Base-by-base conservation (phyloP, 139 green algal genomes). In the Tetraselmis chui region DNA sequence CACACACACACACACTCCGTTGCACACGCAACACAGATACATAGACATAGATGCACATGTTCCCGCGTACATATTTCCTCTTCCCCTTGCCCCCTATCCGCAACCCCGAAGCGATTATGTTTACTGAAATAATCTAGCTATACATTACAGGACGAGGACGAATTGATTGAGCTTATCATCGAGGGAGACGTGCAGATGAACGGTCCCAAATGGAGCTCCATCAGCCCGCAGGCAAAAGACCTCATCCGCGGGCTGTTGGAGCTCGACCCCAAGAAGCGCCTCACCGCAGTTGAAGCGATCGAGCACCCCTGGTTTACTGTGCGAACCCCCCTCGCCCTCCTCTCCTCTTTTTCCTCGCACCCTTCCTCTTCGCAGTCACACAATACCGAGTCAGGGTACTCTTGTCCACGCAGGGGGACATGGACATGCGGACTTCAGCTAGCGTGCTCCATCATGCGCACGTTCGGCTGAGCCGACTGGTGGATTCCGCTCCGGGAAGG, bases 191-290 rank as follows among this genome's bases (percentile, higher is more conserved):
- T 83, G 18, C 59, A 83, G 67, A 80, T 83, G n/a, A 28, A 28
- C 26, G 2, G 27, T 29, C 28, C 27, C 28, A 59, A 79, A 30
- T 86, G 30, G 11, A 2, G 1, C 1, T 27, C 24, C 29, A 32
- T 86, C n/a, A 67, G 45, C 45, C 76, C 81, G 1, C 76, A 86
- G 11, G 89, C 88, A 31, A 88, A 91, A 78, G 89, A 92, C 82
- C 80, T 92, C 23, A 45, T 92, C 29, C 81, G 88, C 81, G 85
- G 85, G 30, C 85, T 92, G 82, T 83, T 92, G 32, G 75, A 80
- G 0, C 87, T 81, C 78, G 84, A 92, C 74, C 88, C 89, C 18
- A 78, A 82, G 59, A 82, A 85, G 26, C 83, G 89, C 24, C 77
- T 92, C 25, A 91, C 84, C 11, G 84, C 84, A 26, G 67, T 84